Evolutionary conservation across 2,329 filamentous ascomycete species (phyloP).

Genomic region (Penicillium sp.): DNA sequence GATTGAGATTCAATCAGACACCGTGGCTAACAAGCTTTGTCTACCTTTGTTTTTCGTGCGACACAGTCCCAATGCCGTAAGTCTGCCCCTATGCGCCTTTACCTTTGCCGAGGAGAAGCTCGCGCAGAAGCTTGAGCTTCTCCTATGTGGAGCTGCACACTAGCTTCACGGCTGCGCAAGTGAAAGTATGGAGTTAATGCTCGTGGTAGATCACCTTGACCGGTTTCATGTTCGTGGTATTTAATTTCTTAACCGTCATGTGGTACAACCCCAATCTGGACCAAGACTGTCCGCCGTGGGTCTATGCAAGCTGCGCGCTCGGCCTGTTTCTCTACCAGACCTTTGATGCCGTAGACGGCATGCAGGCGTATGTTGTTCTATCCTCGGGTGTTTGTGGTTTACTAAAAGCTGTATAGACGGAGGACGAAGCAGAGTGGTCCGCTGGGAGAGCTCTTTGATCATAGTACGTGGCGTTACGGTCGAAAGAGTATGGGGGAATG

Average conservation of each 20-base stretch:
- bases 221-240: conserved; percentile 85
- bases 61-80: conserved; percentile 54
- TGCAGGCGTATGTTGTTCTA: conserved; percentile 73
- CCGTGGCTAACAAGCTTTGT: conserved; percentile 13
- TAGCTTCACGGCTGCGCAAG: no score
- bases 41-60: conserved; percentile 12
- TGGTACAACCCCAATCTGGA: conserved; percentile 97
- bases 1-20: neutral
- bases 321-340: conserved; percentile 97
- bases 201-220: conserved; percentile 74
- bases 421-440: conserved; percentile 91
- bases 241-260: conserved; percentile 87
- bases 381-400: neutral
- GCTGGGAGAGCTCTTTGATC: conserved; percentile 94
- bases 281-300: conserved; percentile 91
- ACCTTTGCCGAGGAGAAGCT: neutral
- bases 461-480: conserved; percentile 60
- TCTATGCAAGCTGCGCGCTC: conserved; percentile 88
- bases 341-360: conserved; percentile 94
- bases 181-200: conserved; percentile 4
- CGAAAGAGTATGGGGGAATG: neutral
- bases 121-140: neutral
- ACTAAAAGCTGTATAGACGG: conserved; percentile 56
- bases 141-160: no score
- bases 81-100: conserved; percentile 21